These are phyloP conservation scores for Viridothelium virens DNA, from an alignment of 495 filamentous ascomycete genomes.

Conservation along the genomic window DNA sequence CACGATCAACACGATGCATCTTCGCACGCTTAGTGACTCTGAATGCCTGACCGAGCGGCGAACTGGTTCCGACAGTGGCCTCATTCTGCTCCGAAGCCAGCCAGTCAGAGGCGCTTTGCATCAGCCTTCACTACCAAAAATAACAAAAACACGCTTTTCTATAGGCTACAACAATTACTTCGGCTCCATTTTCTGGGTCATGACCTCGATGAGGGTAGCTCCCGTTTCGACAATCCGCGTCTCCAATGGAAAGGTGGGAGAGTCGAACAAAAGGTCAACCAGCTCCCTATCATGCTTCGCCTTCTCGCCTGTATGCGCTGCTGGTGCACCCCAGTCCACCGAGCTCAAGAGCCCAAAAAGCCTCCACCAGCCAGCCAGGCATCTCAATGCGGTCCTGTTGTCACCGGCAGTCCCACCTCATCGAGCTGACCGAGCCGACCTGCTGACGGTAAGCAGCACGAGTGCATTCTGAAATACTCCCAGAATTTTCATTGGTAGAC, in stretches of 20 bases:
- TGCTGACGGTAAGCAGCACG: constrained; percentile 5
- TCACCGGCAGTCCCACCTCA: background rate
- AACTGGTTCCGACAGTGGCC: background rate
- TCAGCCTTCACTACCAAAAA: constrained; percentile 3
- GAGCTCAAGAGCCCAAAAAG: background rate
- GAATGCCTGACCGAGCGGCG: background rate
- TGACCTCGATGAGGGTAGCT: background rate
- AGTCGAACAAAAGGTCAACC: too few relatives aligned
- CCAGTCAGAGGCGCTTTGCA: background rate
- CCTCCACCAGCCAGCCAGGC: background rate
- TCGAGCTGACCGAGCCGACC: background rate
- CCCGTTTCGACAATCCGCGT: too few relatives aligned
- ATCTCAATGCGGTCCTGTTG: background rate
- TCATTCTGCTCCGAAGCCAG: background rate
- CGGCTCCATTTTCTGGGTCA: background rate
- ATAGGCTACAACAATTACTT: background rate
- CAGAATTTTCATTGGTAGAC: background rate
- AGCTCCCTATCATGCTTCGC: background rate
- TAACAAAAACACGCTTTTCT: background rate
- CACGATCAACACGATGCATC: background rate
- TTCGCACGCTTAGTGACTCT: background rate
- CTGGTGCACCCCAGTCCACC: background rate
- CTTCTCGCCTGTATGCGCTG: constrained; percentile 5
- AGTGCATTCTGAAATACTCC: background rate
- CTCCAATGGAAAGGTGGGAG: too few relatives aligned